Percentiles rank a stretch among this genome's conserved stretches.
These are phyloP conservation scores for Cadophora gregata DNA, from an alignment of 2,329 filamentous ascomycete genomes.

Conservation along the genomic window DNA sequence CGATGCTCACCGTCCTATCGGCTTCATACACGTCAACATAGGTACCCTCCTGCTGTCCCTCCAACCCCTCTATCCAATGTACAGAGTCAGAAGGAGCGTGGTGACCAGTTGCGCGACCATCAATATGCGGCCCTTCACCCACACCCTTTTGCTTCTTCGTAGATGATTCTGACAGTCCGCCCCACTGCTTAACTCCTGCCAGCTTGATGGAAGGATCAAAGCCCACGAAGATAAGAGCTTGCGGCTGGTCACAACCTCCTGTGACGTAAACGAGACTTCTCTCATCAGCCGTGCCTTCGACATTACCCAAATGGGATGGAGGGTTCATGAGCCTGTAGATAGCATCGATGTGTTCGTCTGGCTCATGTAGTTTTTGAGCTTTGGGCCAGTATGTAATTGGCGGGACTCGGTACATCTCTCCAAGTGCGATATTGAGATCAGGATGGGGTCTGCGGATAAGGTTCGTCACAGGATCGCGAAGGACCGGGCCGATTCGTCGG, in stretches of 20 bases:
- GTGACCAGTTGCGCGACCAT: conserved; percentile 35
- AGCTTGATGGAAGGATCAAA: conserved; percentile 51
- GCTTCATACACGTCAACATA: conserved; percentile 31
- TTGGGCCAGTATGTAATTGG: conserved; percentile 47
- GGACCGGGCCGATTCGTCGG: conserved; percentile 47
- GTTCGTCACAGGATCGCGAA: conserved; percentile 25
- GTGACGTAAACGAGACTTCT: conserved; percentile 54
- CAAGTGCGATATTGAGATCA: conserved; percentile 33
- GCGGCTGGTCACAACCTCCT: conserved; percentile 37
- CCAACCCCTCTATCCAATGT: neutral
- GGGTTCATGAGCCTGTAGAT: conserved; percentile 51
- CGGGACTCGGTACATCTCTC: conserved; percentile 38
- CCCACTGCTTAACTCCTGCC: conserved; percentile 39
- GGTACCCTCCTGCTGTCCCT: neutral
- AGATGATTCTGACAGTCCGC: conserved; percentile 17
- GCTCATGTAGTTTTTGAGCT: conserved; percentile 29
- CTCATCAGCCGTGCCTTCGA: conserved; percentile 55
- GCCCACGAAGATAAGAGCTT: conserved; percentile 50
- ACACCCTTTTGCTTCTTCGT: conserved; percentile 32
- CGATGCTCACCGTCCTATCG: conserved; percentile 34
- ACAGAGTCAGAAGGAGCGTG: neutral
- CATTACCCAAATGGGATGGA: conserved; percentile 43
- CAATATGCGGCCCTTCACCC: conserved; percentile 40
- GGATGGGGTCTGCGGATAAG: conserved; percentile 26
- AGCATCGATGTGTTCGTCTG: conserved; percentile 43